A percentile compares a stretch with the other conserved stretches of the same genome.
Evolutionary conservation across 805 yeast genomes (phyloP).

Genomic region (Ogataea trehalophila): DNA sequence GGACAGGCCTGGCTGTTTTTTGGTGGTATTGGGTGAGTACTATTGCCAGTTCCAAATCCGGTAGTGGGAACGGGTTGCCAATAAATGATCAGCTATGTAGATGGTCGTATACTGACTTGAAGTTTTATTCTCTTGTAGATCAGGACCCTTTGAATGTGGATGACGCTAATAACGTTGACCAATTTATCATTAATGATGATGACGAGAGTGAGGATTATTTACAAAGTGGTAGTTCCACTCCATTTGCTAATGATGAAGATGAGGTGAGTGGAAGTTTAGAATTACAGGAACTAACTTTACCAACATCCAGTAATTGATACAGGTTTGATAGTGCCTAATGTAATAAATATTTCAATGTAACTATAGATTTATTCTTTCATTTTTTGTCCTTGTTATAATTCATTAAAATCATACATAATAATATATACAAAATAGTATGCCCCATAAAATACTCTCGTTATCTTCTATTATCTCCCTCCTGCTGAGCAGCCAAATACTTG

Average conservation of each 20-base stretch:
- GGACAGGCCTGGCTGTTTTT: slow-evolving; percentile 73
- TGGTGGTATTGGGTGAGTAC: slow-evolving; percentile 62
- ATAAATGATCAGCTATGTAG: slow-evolving; percentile 12
- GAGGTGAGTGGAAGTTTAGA: slow-evolving; percentile 9
- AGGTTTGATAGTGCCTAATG: too few relatives aligned
- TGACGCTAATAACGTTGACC: slow-evolving; percentile 4
- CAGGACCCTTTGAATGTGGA: slow-evolving; percentile 19
- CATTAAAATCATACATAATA: background rate
- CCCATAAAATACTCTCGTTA: background rate
- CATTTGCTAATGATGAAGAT: background rate
- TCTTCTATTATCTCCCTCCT: background rate
- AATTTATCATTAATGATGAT: slow-evolving; percentile 12
- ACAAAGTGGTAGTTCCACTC: slow-evolving; percentile 1
- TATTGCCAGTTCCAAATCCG: slow-evolving; percentile 50
- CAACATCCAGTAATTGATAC: too few relatives aligned
- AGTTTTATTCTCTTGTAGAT: slow-evolving; percentile 4
- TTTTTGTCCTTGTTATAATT: background rate
- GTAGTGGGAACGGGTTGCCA: slow-evolving; percentile 12
- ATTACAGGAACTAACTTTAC: slow-evolving; percentile 9
- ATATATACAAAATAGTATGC: background rate
- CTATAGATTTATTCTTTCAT: background rate
- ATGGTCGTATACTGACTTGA: slow-evolving; percentile 18
- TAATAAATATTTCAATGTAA: background rate
- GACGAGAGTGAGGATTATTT: slow-evolving; percentile 10
- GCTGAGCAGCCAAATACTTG: slow-evolving; percentile 10